These are phyloP conservation scores for Naematelia encephala DNA, from an alignment of 768 basidiomycete species.

Conservation along the genomic window DNA sequence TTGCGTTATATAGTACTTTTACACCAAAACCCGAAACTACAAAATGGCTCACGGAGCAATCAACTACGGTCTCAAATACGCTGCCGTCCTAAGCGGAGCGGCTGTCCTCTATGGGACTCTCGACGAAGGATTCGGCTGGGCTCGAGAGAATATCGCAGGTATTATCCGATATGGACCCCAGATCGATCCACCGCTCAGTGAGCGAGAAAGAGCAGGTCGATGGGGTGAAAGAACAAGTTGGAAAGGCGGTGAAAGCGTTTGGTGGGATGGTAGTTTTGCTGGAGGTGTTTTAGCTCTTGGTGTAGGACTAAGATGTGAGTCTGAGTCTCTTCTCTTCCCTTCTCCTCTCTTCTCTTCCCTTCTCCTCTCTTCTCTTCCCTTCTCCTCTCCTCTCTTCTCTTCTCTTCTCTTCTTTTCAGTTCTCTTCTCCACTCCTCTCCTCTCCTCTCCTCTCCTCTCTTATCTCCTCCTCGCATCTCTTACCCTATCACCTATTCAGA, in stretches of 20 bases:
- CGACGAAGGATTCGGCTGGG: slow-evolving; percentile 40
- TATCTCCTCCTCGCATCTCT: too few relatives aligned
- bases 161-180: not conserved
- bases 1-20: slow-evolving; percentile 43
- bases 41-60: slow-evolving; percentile 38
- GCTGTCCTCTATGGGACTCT: slow-evolving; percentile 34
- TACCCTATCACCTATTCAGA: too few relatives aligned
- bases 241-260: slow-evolving; percentile 26
- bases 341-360: not conserved
- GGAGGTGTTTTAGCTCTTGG: slow-evolving; percentile 37
- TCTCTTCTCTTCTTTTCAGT: too few relatives aligned
- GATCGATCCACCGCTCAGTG: not conserved
- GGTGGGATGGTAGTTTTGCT: slow-evolving; percentile 44
- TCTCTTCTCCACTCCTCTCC: too few relatives aligned
- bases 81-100: slow-evolving; percentile 38
- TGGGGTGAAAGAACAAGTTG: slow-evolving; percentile 18
- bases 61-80: slow-evolving; percentile 38
- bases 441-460: too few relatives aligned
- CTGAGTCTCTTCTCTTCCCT: not conserved
- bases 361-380: not conserved
- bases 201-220: slow-evolving; percentile 9
- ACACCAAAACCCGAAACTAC: slow-evolving; percentile 50
- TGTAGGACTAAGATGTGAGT: slow-evolving; percentile 39
- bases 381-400: not conserved
- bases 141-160: slow-evolving; percentile 20